These are phyloP conservation scores for Mortierella claussenii DNA, from an alignment of 192 early-diverging fungal species.

Conservation along the genomic window DNA sequence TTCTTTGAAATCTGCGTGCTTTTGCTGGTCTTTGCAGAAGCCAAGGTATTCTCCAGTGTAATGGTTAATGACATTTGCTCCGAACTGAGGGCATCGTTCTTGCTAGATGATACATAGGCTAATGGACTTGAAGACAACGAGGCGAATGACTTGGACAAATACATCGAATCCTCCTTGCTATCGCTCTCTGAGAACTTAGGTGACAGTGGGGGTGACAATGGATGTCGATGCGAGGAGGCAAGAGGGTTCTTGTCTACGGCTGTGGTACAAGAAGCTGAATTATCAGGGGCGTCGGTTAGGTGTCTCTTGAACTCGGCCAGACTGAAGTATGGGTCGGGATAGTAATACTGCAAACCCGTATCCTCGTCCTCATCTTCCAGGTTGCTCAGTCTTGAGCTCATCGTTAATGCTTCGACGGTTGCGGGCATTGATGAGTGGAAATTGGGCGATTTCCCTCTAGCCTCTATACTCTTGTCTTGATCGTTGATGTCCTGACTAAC, in stretches of 20 bases:
- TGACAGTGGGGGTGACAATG: too few relatives aligned
- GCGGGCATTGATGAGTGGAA: neutral
- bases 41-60: too few relatives aligned
- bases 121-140: too few relatives aligned
- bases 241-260: neutral
- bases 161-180: too few relatives aligned
- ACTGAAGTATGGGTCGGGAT: slow-evolving; percentile 31
- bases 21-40: too few relatives aligned
- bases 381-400: slow-evolving; percentile 2
- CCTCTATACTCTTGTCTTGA: slow-evolving; percentile 4
- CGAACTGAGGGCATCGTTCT: too few relatives aligned
- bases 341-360: slow-evolving; percentile 34
- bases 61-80: too few relatives aligned
- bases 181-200: too few relatives aligned
- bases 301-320: slow-evolving; percentile 18
- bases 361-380: slow-evolving; percentile 20
- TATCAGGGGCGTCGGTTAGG: neutral
- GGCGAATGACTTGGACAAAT: too few relatives aligned
- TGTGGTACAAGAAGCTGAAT: neutral
- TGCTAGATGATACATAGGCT: too few relatives aligned
- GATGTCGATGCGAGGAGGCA: neutral
- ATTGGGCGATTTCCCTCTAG: neutral
- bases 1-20: too few relatives aligned
- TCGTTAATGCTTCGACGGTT: slow-evolving; percentile 24
- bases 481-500: slow-evolving; percentile 29